Base-by-base conservation (phyloP, 495 filamentous ascomycete genomes). In the Paragyromitra xinjiangensis region DNA sequence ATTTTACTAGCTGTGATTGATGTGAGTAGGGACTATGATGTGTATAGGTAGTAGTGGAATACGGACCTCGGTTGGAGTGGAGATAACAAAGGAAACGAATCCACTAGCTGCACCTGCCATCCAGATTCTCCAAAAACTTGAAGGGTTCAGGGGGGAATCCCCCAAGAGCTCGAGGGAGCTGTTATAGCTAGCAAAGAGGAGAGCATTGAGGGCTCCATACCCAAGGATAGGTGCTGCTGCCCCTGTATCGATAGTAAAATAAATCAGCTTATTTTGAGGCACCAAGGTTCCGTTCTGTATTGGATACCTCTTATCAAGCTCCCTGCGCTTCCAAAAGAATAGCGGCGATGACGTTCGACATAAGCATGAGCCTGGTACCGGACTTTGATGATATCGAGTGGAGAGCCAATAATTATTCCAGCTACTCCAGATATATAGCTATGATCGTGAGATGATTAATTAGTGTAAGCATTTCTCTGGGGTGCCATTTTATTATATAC, bases 181-280 rank as follows among this genome's bases (percentile, higher is more conserved):
- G 82, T 96, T 96, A 85, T 97, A 97, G 37, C 90, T 89, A 62
- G 92, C 88, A 84, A 95, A 97, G 39, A 97, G 89, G 22, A 97
- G 84, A 39, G 93, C 93, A 84, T 97, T 97, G 68, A 97, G 88
- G 51, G 92, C 92, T 71, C 94, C 94, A 86, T 96, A 95, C 83
- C 92, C 92, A 34, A 96, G 85, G 59, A 96, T 89, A 0, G 94
- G 94, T 37, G 93, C 92, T 19, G 94, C 89, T 14, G 91, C 87
- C 56, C 94, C 94, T 75, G 24, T n/a, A 16, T 53, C 42, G 24
- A 22, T 3, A 12, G 19, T 74, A 24, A 51, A 39, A 56, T 26
- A 2, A 5, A 51, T 53, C 16, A 37, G 26, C 24, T 42, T 58
- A 53, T 61, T 53, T 73, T 3, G 62, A 42, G 40, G 53, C 42